Evolutionary conservation across 805 yeast genomes (phyloP), one percentile per base, ranked within the genome.

Genomic region (Yarrowia sp.): DNA sequence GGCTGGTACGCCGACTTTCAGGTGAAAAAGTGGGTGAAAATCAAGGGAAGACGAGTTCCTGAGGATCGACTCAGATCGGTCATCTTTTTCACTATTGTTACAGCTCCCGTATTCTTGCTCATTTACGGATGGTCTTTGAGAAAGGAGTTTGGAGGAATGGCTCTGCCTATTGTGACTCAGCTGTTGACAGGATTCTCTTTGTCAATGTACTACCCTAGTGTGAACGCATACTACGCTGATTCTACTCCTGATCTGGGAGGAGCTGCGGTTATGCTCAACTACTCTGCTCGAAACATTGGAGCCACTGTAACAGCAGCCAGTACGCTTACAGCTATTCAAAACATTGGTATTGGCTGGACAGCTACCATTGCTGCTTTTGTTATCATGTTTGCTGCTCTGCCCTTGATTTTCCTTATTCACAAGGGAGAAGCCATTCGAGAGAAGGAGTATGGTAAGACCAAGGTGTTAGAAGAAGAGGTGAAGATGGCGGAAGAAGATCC

Each of bases 211-310:
- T 84, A 82, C 68, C 86, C 87, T 1, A 78, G 82, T 28, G 70
- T 82, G 47, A 84, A 84, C 68, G 79, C 87, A 1, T 84, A 84
- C 69, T 83, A 86, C 72, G 83, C 83, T 18, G 88, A 84, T 67
- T 79, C 83, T 3, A 77, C 83, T 79, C 86, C 86, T 0, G 77
- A 81, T 28, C 70, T 84, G 45, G 79, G 78, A 35, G 85, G 86
- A 15, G 87, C 81, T 69, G 86, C 84, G 0, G 80, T 84, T 36
- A 85, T 82, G 0, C 79, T 83, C 7, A 84, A 83, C 68, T 84
- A 84, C 67, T 78, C 81, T 57, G 71, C 80, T 1, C 72, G 88
- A 55, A 83, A 79, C 68, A 65, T 82, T 1, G 82, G 84, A 6
- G 83, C 83, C 6, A 84, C 84, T 1, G 72, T 84, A 4, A 81